phyloP scores from a whole-genome alignment of 768 basidiomycete species.

The Podaxis sp. region DNA sequence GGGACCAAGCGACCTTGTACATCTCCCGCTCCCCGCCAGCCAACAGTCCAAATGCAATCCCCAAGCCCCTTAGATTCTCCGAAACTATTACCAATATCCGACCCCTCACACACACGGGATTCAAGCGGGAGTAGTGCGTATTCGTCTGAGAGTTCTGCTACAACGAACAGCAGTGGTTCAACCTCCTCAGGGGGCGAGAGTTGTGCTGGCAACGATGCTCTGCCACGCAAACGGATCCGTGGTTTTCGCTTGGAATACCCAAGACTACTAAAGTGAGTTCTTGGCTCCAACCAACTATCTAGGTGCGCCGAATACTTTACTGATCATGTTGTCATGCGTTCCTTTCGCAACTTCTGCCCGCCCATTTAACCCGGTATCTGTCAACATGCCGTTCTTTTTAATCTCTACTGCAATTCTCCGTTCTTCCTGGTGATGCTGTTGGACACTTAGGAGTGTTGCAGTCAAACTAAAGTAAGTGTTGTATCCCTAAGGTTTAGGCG shows the following conservation, averaged over 20 bases:
- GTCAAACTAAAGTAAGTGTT: constrained; percentile 10
- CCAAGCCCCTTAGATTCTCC: background rate
- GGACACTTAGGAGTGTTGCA: constrained; percentile 8
- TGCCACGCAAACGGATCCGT: background rate
- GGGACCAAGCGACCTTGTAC: background rate
- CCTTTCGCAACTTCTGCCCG: background rate
- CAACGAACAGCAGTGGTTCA: background rate
- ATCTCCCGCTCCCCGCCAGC: background rate
- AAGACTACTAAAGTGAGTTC: constrained; percentile 3
- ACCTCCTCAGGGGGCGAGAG: background rate
- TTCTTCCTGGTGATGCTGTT: background rate
- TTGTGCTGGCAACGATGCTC: background rate
- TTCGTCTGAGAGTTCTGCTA: background rate
- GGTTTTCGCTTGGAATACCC: background rate
- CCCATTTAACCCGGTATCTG: background rate
- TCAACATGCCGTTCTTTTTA: background rate
- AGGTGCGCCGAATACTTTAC: background rate
- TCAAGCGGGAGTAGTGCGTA: background rate
- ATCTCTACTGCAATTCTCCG: background rate
- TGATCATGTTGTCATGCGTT: background rate
- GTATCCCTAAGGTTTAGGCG: background rate
- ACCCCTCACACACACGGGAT: background rate
- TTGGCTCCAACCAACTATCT: background rate
- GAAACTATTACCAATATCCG: background rate
- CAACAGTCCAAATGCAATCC: background rate